Conservation (phyloP, 1,284 basidiomycete genomes). For the Schizophyllum amplum region DNA sequence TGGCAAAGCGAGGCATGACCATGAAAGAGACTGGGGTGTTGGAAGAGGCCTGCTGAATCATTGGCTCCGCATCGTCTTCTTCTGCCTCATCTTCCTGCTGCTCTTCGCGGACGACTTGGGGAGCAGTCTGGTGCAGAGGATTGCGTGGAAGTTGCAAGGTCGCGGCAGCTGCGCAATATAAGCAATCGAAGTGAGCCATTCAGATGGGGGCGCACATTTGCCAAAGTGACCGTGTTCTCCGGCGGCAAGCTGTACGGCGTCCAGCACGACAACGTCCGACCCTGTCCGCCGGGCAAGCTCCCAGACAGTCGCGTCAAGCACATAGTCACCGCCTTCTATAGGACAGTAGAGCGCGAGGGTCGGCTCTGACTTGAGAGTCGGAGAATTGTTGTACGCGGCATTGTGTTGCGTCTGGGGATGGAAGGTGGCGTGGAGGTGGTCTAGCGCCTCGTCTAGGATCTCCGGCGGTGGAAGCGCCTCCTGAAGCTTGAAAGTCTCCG, state of each 20-base stretch:
- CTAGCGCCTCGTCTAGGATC: conserved; percentile 62
- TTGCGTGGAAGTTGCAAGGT: conserved; percentile 61
- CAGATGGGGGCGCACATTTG: conserved; percentile 38
- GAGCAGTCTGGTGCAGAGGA: conserved; percentile 55
- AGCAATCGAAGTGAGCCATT: conserved; percentile 2
- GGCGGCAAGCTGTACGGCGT: conserved; percentile 74
- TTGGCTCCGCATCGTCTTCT: conserved; percentile 37
- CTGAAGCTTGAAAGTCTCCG: conserved; percentile 3
- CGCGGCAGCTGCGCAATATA: conserved; percentile 40
- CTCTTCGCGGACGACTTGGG: conserved; percentile 18
- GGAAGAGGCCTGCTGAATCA: conserved; percentile 30
- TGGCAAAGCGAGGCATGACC: background rate
- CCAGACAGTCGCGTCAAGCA: conserved; percentile 70
- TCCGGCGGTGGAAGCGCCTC: conserved; percentile 31
- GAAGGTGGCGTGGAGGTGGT: conserved; percentile 64
- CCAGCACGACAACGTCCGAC: conserved; percentile 76
- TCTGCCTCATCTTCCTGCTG: conserved; percentile 32
- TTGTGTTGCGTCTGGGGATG: conserved; percentile 71
- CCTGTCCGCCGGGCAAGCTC: conserved; percentile 65
- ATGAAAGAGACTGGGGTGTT: conserved; percentile 55
- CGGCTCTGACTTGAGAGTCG: conserved; percentile 53
- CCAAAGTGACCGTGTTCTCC: conserved; percentile 75
- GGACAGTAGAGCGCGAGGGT: conserved; percentile 78
- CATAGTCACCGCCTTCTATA: conserved; percentile 59
- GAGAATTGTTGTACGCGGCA: conserved; percentile 14